These are phyloP conservation scores for Rhodotorula paludigena DNA, from an alignment of 768 basidiomycete genomes.

Conservation along the genomic window DNA sequence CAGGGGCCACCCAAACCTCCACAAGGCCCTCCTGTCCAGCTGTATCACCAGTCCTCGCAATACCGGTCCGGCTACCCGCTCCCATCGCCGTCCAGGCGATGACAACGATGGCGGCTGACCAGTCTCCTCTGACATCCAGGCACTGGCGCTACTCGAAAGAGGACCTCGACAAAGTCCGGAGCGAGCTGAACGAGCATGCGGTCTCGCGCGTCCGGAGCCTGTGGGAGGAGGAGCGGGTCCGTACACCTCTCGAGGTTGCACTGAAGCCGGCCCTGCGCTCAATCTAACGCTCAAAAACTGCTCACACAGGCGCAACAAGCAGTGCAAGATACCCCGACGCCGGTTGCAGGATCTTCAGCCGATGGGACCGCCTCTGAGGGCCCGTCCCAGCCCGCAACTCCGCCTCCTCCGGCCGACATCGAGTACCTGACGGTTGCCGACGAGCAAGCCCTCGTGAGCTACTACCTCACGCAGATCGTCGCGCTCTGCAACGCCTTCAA, in stretches of 20 bases:
- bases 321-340: not conserved
- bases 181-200: constrained; percentile 66
- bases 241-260: not conserved
- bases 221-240: constrained; percentile 58
- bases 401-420: constrained; percentile 50
- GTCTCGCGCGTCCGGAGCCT: constrained; percentile 70
- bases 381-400: constrained; percentile 5
- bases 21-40: not conserved
- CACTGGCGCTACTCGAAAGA: constrained; percentile 84
- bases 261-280: too few species aligned
- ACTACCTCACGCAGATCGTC: constrained; percentile 80
- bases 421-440: constrained; percentile 74
- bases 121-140: constrained; percentile 48
- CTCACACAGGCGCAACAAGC: not conserved
- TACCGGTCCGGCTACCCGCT: constrained; percentile 11
- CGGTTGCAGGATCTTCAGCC: constrained; percentile 8
- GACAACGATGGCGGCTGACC: not conserved
- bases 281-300: too few species aligned
- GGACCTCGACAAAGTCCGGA: constrained; percentile 59
- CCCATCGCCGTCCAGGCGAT: not conserved
- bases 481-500: constrained; percentile 75
- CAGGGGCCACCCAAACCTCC: not conserved
- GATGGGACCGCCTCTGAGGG: constrained; percentile 52
- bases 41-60: constrained; percentile 33
- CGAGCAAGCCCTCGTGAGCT: constrained; percentile 79